Percentiles rank a stretch among this genome's conserved stretches.
These are phyloP conservation scores for Lyophyllum shimeji DNA, from an alignment of 768 basidiomycete genomes.

Conservation along the genomic window DNA sequence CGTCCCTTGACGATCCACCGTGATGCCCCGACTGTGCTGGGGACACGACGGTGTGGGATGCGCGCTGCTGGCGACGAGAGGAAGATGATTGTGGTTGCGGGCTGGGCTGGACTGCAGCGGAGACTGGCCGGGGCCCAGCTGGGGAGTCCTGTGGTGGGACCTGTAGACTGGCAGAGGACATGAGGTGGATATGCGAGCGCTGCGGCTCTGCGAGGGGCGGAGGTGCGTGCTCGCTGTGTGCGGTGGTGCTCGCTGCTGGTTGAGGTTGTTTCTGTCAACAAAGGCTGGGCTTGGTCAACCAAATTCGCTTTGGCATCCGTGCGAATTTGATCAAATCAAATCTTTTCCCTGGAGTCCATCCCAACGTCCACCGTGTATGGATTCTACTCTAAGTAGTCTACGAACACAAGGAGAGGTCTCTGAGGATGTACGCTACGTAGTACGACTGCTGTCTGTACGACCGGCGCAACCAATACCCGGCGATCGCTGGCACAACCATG, in stretches of 20 bases:
- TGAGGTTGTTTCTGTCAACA: not conserved
- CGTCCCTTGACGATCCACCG: conserved; percentile 35
- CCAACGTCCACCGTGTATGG: not conserved
- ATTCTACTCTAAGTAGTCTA: too few relatives aligned
- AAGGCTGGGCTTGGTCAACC: not conserved
- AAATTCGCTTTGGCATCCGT: not conserved
- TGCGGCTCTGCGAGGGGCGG: not conserved
- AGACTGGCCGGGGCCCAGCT: conserved; percentile 57
- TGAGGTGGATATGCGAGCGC: conserved; percentile 11
- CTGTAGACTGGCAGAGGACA: conserved; percentile 27
- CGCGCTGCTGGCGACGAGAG: conserved; percentile 57
- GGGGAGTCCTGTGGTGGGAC: conserved; percentile 30
- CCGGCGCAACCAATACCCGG: too few relatives aligned
- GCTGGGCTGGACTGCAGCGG: conserved; percentile 54
- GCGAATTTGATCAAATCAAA: not conserved
- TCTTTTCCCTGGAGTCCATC: not conserved
- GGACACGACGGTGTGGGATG: conserved; percentile 71
- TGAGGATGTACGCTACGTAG: too few relatives aligned
- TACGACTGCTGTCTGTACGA: too few relatives aligned
- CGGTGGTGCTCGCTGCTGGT: not conserved
- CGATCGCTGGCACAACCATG: too few relatives aligned
- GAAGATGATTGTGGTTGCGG: conserved; percentile 41
- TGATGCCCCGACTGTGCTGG: conserved; percentile 27
- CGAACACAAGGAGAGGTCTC: too few relatives aligned
- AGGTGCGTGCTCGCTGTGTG: not conserved